Conservation (phyloP, 2,329 filamentous ascomycete species). For the Alternaria infectoria region DNA sequence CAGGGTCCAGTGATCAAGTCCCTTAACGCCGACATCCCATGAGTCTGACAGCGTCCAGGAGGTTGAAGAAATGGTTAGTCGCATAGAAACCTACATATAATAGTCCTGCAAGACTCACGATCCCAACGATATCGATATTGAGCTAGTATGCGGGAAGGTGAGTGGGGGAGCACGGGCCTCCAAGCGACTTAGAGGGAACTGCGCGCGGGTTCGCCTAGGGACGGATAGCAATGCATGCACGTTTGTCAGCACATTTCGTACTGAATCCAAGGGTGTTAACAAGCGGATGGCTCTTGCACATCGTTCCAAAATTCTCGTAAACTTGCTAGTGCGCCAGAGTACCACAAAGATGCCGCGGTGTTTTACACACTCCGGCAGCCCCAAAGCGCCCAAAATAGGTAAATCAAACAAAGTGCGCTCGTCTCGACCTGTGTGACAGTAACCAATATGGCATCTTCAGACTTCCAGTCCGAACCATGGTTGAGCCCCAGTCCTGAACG, state of each 20-base stretch:
- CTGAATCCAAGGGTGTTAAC: neutral
- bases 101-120: neutral
- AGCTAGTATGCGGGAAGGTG: neutral
- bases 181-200: neutral
- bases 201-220: neutral
- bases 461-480: neutral
- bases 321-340: neutral
- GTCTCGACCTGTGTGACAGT: neutral
- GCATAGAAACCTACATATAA: neutral
- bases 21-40: neutral
- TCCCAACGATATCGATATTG: neutral
- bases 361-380: slow-evolving; percentile 7
- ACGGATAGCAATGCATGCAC: neutral
- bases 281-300: neutral
- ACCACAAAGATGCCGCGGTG: neutral
- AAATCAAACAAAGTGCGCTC: neutral
- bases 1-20: neutral
- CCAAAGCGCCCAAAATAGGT: slow-evolving; percentile 7
- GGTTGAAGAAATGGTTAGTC: neutral
- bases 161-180: neutral
- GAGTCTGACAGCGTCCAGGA: neutral
- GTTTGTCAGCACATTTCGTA: neutral
- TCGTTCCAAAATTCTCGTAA: neutral
- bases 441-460: neutral
- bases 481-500: neutral